Evolutionary conservation across 176 grass and related monocot species (phyloP).

Genomic region (Microstegium vimineum): DNA sequence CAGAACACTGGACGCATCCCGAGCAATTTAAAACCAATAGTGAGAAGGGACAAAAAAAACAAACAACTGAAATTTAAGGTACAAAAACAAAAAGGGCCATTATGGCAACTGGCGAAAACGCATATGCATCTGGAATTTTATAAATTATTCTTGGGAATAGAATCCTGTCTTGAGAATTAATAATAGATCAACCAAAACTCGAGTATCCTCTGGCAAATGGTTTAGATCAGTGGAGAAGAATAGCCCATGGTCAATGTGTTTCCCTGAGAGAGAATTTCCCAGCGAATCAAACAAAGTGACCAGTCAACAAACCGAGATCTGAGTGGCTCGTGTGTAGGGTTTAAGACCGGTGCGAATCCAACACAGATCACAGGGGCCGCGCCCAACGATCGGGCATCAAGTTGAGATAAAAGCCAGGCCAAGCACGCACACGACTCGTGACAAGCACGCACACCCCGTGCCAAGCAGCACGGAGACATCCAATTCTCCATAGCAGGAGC

Average conservation of each 20-base stretch:
- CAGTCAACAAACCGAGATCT: conserved; percentile 23
- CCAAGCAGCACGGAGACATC: neutral
- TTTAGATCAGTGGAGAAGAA: neutral
- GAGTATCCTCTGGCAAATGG: neutral
- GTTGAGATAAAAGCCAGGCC: neutral
- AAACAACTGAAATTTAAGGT: neutral
- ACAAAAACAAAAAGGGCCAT: neutral
- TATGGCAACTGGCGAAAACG: neutral
- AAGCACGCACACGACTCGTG: neutral
- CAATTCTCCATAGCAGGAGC: neutral
- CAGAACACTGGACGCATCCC: neutral
- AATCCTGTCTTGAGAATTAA: neutral
- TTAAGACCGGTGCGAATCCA: conserved; percentile 16
- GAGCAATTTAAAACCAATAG: neutral
- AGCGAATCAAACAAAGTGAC: neutral
- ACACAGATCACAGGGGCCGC: conserved; percentile 5
- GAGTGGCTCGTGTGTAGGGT: neutral
- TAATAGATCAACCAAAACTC: neutral
- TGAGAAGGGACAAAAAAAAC: neutral
- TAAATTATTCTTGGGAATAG: neutral
- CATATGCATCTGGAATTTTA: neutral
- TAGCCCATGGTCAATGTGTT: neutral
- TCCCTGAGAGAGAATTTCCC: neutral
- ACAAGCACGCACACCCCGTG: neutral
- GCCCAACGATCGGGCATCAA: neutral